phyloP scores from a whole-genome alignment of 2,329 filamentous ascomycete species.

The Aurifilum marmelostoma region DNA sequence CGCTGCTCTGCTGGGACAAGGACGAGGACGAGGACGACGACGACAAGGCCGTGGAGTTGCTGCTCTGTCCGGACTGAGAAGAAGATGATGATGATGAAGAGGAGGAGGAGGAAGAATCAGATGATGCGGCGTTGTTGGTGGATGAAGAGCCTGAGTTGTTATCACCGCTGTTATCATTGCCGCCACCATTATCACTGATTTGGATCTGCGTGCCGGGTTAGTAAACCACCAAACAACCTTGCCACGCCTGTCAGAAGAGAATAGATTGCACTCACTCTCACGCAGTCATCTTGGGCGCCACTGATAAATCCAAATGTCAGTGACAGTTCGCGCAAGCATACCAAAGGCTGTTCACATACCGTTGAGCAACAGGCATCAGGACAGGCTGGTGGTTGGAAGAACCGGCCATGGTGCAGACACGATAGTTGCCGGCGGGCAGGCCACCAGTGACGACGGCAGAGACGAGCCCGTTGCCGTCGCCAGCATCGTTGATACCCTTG shows the following conservation, averaged over 20 bases:
- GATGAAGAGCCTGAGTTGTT: constrained; percentile 33
- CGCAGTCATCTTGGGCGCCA: constrained; percentile 46
- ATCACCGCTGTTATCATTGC: constrained; percentile 26
- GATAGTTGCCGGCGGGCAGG: constrained; percentile 42
- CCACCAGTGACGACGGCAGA: constrained; percentile 39
- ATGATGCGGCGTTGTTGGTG: constrained; percentile 18
- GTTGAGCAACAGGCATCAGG: constrained; percentile 44
- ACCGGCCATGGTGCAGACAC: constrained; percentile 43
- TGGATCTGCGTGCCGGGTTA: constrained; percentile 41
- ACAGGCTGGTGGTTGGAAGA: constrained; percentile 44
- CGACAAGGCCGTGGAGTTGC: background rate
- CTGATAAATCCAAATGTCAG: constrained; percentile 21
- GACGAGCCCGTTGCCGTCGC: constrained; percentile 40
- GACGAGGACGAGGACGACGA: constrained; percentile 1
- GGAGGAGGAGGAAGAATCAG: background rate
- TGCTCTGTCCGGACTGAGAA: background rate
- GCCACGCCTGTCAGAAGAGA: background rate
- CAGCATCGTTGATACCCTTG: constrained; percentile 41
- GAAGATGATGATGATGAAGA: constrained; percentile 8
- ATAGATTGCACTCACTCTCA: constrained; percentile 38
- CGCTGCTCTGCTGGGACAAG: constrained; percentile 7
- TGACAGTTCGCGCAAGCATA: background rate
- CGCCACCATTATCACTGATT: constrained; percentile 18
- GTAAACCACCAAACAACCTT: constrained; percentile 29
- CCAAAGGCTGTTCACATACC: background rate